Evolutionary conservation across 2,329 filamentous ascomycete genomes (phyloP), one percentile per base, ranked within the genome.

Genomic region (Eutypa lata): DNA sequence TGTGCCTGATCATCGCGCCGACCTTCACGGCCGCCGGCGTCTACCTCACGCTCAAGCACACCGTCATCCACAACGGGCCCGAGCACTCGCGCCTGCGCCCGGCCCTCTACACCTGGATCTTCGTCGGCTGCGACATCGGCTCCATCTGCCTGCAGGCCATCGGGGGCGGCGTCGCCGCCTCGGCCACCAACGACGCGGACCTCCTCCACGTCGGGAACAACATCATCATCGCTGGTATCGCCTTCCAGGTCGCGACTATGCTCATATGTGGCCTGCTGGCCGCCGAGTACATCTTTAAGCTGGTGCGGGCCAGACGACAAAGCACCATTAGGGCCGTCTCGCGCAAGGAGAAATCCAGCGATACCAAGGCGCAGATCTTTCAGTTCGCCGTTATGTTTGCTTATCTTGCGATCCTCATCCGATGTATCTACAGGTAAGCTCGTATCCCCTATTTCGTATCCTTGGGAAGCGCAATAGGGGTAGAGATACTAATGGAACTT

Each of bases 121-220:
- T 49, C 21, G 35, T 49, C n/a, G 18, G 47, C 16, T 49, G 47
- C 35, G 47, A 49, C 21, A 14, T 37, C 19, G 47, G 33, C 31
- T 49, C 47, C 7, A 49, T 49, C n/a, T 5, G 31, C 10, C 47
- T 49, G 28, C 47, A 49, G 33, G 47, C 47, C 22, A 37, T 37
- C n/a, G 47, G 47, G 19, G 33, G 47, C 16, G 47, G 47, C 19
- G 21, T 49, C 3, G 47, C 47, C 26, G 26, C 26, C 26, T 11
- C 47, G 7, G 47, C 28, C 6, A 28, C 10, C 6, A n/a, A 18
- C 2, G 10, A 10, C 18, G 18, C 18, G 14, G 18, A 40, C 37
- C 4, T 40, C 14, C 37, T 40, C 16, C 16, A 21, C 10, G 18
- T 7, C 6, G 37, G 37, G 10, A 19, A 40, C 37, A 7, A 19